Evolutionary conservation across 441 rosid genomes (phyloP).

Genomic region (Biscutella auriculata): DNA sequence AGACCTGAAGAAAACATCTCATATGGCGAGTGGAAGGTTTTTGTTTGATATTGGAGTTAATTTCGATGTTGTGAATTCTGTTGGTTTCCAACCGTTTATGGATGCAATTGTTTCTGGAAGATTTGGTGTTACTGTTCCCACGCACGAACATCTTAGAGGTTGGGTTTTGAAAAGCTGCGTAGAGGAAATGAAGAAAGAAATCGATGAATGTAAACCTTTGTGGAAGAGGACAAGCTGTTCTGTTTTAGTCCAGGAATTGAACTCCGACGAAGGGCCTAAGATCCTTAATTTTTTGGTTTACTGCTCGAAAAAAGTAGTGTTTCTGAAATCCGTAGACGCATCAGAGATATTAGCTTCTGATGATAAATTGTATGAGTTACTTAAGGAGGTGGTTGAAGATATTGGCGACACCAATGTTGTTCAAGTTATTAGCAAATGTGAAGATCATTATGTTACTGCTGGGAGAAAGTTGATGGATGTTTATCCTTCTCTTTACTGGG

Average conservation of each 20-base stretch:
- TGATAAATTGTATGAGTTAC: slow-evolving; percentile 42
- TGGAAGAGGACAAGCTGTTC: slow-evolving; percentile 80
- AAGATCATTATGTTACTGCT: slow-evolving; percentile 41
- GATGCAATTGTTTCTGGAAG: slow-evolving; percentile 52
- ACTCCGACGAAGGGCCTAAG: slow-evolving; percentile 31
- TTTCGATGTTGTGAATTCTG: slow-evolving; percentile 51
- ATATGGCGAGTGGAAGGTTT: slow-evolving; percentile 55
- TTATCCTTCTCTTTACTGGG: slow-evolving; percentile 71
- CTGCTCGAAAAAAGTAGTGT: slow-evolving; percentile 62
- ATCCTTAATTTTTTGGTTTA: slow-evolving; percentile 49
- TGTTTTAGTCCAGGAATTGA: slow-evolving; percentile 55
- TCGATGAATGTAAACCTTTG: slow-evolving; percentile 24
- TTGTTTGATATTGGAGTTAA: slow-evolving; percentile 79
- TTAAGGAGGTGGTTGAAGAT: slow-evolving; percentile 68
- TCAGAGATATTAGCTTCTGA: slow-evolving; percentile 36
- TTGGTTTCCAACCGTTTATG: slow-evolving; percentile 54
- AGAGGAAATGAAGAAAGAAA: slow-evolving; percentile 54
- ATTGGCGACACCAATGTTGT: slow-evolving; percentile 58
- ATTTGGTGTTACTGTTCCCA: slow-evolving; percentile 33
- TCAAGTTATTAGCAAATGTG: slow-evolving; percentile 66
- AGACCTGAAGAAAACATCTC: slow-evolving; percentile 27
- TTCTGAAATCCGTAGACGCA: slow-evolving; percentile 64
- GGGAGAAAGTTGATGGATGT: slow-evolving; percentile 48
- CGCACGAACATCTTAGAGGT: slow-evolving; percentile 56
- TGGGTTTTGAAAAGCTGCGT: slow-evolving; percentile 58